Percentiles rank a stretch among this genome's conserved stretches.
These are phyloP conservation scores for Aspergillus aculeatinus DNA, from an alignment of 2,329 filamentous ascomycete species.

Conservation along the genomic window DNA sequence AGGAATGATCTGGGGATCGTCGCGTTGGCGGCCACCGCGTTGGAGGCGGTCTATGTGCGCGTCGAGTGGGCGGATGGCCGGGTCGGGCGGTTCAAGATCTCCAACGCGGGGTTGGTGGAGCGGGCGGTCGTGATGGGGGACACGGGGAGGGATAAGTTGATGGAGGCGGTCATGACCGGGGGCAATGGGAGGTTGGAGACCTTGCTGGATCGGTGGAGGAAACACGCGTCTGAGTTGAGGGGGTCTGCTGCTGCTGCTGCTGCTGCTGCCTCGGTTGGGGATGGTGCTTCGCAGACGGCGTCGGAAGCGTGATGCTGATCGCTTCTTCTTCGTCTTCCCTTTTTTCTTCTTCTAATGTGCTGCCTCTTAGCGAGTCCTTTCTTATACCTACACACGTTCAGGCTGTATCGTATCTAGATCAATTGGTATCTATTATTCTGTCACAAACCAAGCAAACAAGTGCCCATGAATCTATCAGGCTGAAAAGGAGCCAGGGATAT, in stretches of 20 bases:
- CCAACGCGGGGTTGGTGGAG: constrained; percentile 41
- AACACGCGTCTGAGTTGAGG: constrained; percentile 4
- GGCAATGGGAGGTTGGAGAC: constrained; percentile 37
- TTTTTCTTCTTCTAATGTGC: too few relatives aligned
- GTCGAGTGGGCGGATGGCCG: constrained; percentile 47
- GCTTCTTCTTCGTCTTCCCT: not conserved
- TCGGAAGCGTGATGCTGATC: not conserved
- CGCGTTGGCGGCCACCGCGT: constrained; percentile 34
- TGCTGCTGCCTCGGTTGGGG: not conserved
- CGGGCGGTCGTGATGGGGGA: constrained; percentile 45
- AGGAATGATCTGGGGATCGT: constrained; percentile 34
- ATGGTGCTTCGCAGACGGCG: not conserved
- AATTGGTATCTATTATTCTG: not conserved
- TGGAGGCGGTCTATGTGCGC: constrained; percentile 45
- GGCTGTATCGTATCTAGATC: not conserved
- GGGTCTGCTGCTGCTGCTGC: not conserved
- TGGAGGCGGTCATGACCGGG: constrained; percentile 36
- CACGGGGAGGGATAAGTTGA: constrained; percentile 36
- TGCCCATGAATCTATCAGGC: constrained; percentile 19
- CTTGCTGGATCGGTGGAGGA: constrained; percentile 32
- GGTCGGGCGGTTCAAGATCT: constrained; percentile 45
- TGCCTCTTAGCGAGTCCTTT: not conserved
- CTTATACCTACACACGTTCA: not conserved
- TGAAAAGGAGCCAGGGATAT: constrained; percentile 4
- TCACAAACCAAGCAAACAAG: not conserved